Evolutionary conservation across 371 early-diverging fungal species (phyloP), one percentile per base, ranked within the genome.

Genomic region (Blakeslea trispora): DNA sequence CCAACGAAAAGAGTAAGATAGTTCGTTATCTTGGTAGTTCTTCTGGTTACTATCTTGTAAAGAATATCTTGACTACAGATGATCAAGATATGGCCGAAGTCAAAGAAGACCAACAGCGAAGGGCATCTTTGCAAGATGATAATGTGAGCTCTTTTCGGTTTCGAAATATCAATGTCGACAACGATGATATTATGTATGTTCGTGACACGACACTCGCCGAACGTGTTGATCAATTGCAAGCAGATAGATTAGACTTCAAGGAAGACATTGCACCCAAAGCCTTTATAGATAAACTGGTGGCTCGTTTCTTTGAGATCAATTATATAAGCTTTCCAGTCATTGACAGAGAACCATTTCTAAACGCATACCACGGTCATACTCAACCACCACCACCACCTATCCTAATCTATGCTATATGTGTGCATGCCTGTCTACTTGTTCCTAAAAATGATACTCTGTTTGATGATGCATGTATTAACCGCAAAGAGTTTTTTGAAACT

Each of bases 381-480:
- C 43, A 61, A 13, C 57, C 70, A 1, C 62, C 74, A 5, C 74
- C 74, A 3, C 62, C 75, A 4, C 58, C 75, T 5, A 59, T 78
- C 19, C 37, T 78, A 22, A 47, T 58, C 5, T 72, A 72, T 40
- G 75, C 78, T 15, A 71, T 78, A 14, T 72, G 73, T 37, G 50
- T 65, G 0, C 60, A 72, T 45, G 64, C 69, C 1, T 71, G 72
- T 39, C 53, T 59, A 34, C 24, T 70, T 13, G 23, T 74, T 0
- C 53, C 45, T 10, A 50, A 53, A 5, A 65, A 74, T 11, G 57
- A 74, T 49, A 63, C 74, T 0, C 22, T 74, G 15, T 72, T 74
- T 18, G 42, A 57, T 21, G 24, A 62, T 23, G 32, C 57, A 18
- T 61, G 63, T 1, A 15, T 70, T 21, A 57, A 63, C 9, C 60